Base-by-base conservation (phyloP, 1,139 yeast genomes). In the Yamadazyma blattariae region DNA sequence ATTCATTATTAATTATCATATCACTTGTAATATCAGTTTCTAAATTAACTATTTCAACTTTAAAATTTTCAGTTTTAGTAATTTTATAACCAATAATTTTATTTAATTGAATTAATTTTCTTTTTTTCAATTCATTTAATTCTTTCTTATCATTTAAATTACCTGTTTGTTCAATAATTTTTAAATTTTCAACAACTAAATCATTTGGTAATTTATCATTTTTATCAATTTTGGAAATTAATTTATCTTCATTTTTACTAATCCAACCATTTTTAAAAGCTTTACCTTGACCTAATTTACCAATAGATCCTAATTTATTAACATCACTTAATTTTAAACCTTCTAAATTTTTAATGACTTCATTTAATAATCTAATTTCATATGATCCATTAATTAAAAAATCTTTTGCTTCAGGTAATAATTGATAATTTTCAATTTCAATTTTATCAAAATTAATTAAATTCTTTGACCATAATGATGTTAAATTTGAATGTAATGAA, bases 251-350 rank as follows among this genome's bases (percentile, higher is more conserved):
- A 45, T 83, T 85, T 61, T 92, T 92, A 47, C 77, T 67, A 52
- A 92, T 81, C 99, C 99, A 92, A 33, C 95, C 95, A 61, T 90
- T 90, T 65, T 89, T 92, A 75, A 92, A 92, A n/a, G 97, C 98
- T 54, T 90, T 83, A 51, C 95, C 96, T 67, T 92, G 98, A 41
- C 98, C 99, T 45, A 90, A 75, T 51, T 83, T 82, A 40, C 97
- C 97, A 44, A 79, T 77, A 33, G 80, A 67, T 34, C 97, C 97
- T 61, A 90, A 71, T 45, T 82, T 77, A 47, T 79, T 77, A 39
- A 92, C 95, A 40, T 92, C 97, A 17, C 84, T 60, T 48, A 92
- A 82, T 54, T 86, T 85, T 53, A 92, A 73, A 29, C 94, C 89
- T 41, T 84, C 95, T 40, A 89, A 61, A 27, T 84, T 71, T 51